phyloP scores from a whole-genome alignment of 2,329 filamentous ascomycete species.

The Pseudogymnoascus destructans region DNA sequence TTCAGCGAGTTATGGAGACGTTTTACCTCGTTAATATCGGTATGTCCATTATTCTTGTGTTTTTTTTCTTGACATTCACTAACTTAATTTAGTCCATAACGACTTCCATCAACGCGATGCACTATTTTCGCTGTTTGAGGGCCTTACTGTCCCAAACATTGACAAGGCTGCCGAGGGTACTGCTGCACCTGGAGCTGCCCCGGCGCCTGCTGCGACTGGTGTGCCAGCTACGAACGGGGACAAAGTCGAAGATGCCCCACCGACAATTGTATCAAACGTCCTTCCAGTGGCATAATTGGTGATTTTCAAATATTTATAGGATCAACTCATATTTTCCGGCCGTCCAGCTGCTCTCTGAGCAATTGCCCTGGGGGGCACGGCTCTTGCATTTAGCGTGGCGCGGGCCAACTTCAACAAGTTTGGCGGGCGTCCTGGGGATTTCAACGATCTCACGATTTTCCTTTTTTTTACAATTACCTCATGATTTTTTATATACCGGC shows the following conservation, averaged over 20 bases:
- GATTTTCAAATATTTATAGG: not conserved
- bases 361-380: slow-evolving; percentile 14
- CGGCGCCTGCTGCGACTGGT: slow-evolving; percentile 11
- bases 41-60: slow-evolving; percentile 32
- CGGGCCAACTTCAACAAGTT: slow-evolving; percentile 27
- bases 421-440: slow-evolving; percentile 22
- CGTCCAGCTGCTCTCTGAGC: slow-evolving; percentile 11
- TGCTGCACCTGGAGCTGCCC: not conserved
- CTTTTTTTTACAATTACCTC: slow-evolving; percentile 8
- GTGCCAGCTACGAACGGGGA: slow-evolving; percentile 12
- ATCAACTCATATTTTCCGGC: slow-evolving; percentile 8
- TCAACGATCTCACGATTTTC: slow-evolving; percentile 15
- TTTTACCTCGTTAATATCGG: slow-evolving; percentile 96
- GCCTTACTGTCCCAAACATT: slow-evolving; percentile 54
- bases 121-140: slow-evolving; percentile 79
- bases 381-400: slow-evolving; percentile 25
- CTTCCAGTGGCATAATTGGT: slow-evolving; percentile 9
- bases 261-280: slow-evolving; percentile 13
- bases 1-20: slow-evolving; percentile 71
- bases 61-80: slow-evolving; percentile 13
- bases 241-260: slow-evolving; percentile 14
- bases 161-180: slow-evolving; percentile 31
- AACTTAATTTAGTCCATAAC: slow-evolving; percentile 65
- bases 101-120: slow-evolving; percentile 78
- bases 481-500: slow-evolving; percentile 10